Evolutionary conservation across 2,329 filamentous ascomycete genomes (phyloP).

Genomic region (Helminthosporium solani): DNA sequence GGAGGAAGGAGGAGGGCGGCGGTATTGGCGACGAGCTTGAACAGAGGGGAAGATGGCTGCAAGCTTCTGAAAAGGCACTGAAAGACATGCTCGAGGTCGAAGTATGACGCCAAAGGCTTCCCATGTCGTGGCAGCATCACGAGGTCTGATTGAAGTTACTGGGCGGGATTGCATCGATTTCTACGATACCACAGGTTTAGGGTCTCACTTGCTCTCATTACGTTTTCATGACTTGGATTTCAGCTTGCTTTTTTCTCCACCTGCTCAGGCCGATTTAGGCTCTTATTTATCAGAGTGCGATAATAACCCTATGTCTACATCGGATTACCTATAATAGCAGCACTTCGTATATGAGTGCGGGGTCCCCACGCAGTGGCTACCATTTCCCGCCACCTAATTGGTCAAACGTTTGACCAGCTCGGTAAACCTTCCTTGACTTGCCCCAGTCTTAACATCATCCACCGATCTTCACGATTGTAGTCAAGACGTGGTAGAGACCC

Average conservation of each 20-base stretch:
- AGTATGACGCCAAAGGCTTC: constrained; percentile 7
- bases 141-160: background rate
- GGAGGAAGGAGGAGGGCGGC: constrained; percentile 64
- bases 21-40: constrained; percentile 73
- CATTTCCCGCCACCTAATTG: constrained; percentile 9
- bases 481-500: background rate
- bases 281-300: background rate
- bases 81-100: constrained; percentile 63
- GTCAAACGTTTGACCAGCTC: constrained; percentile 11
- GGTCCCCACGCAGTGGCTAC: constrained; percentile 13
- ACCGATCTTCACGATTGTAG: background rate
- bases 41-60: constrained; percentile 73
- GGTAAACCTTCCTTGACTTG: constrained; percentile 19
- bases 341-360: constrained; percentile 4
- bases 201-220: background rate
- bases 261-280: background rate
- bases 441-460: background rate
- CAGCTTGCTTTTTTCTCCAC: background rate
- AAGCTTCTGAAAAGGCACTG: constrained; percentile 65
- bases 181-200: background rate
- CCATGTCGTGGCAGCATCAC: too few species aligned
- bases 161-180: background rate
- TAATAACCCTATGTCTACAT: too few species aligned
- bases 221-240: too few species aligned
- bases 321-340: constrained; percentile 13